These are phyloP conservation scores for Fusarium incarnatum DNA, from an alignment of 2,329 filamentous ascomycete genomes.

Conservation along the genomic window DNA sequence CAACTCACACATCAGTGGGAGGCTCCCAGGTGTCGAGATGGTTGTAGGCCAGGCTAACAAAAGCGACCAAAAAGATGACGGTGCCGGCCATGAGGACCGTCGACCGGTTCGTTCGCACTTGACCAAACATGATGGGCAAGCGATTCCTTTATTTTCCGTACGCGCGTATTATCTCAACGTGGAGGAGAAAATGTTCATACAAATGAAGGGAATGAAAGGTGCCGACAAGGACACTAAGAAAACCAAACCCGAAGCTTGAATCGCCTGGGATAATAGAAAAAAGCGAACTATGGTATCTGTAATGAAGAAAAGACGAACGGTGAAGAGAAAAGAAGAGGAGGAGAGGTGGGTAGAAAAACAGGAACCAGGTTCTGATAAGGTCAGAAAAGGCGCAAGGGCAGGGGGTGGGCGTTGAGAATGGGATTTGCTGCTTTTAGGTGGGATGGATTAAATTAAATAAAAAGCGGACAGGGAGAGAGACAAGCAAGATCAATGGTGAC, in stretches of 20 bases:
- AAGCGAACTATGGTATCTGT: conserved; percentile 18
- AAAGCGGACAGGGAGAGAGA: conserved; percentile 22
- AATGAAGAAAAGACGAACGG: conserved; percentile 32
- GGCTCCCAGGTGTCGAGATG: conserved; percentile 49
- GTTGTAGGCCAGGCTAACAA: conserved; percentile 50
- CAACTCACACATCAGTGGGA: conserved; percentile 43
- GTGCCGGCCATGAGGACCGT: conserved; percentile 47
- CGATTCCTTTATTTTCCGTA: conserved; percentile 12
- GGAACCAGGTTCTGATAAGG: conserved; percentile 36
- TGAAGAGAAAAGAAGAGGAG: conserved; percentile 25
- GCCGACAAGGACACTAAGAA: conserved; percentile 40
- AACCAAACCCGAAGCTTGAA: conserved; percentile 28
- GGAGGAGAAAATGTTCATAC: conserved; percentile 1
- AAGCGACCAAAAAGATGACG: conserved; percentile 50
- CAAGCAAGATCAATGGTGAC: not conserved
- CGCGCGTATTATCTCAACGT: conserved; percentile 6
- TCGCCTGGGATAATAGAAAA: conserved; percentile 22
- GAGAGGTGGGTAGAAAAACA: conserved; percentile 29
- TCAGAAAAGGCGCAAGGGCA: conserved; percentile 17
- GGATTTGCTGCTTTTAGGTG: conserved; percentile 10
- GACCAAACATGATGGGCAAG: conserved; percentile 50
- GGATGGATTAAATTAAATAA: conserved; percentile 40
- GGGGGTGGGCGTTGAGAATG: conserved; percentile 3
- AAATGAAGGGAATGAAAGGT: conserved; percentile 32
- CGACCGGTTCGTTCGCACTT: conserved; percentile 49